Conservation (phyloP, 2,329 filamentous ascomycete species). For the Fragosphaeria purpurea region DNA sequence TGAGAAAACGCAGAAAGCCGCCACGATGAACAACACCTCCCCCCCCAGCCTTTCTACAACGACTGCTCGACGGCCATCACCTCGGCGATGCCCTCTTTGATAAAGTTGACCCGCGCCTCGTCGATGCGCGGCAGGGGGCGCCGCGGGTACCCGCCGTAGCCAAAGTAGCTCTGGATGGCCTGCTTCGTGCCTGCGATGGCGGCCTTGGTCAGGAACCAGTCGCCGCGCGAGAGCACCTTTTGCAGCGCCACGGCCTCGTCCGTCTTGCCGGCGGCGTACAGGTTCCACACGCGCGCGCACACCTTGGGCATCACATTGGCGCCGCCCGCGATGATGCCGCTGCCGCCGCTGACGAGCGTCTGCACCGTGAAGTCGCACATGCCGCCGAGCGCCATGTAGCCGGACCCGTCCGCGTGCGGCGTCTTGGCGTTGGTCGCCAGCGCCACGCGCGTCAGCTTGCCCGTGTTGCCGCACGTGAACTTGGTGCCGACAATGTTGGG, state of each 20-base stretch:
- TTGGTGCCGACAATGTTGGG: constrained; percentile 82
- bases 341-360: constrained; percentile 67
- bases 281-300: constrained; percentile 68
- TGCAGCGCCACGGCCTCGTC: constrained; percentile 69
- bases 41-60: constrained; percentile 22
- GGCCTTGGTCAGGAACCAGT: constrained; percentile 75
- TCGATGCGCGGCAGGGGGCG: constrained; percentile 59
- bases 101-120: constrained; percentile 40
- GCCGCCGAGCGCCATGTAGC: constrained; percentile 79
- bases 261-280: constrained; percentile 61
- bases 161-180: constrained; percentile 69
- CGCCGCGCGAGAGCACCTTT: constrained; percentile 64
- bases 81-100: constrained; percentile 48
- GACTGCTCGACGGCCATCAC: constrained; percentile 56
- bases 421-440: constrained; percentile 62
- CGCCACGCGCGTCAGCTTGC: constrained; percentile 77
- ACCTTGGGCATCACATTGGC: constrained; percentile 80
- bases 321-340: constrained; percentile 75
- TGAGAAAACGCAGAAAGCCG: too few species aligned
- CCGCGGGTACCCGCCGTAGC: constrained; percentile 70
- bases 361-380: constrained; percentile 83
- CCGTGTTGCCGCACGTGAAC: constrained; percentile 86
- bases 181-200: constrained; percentile 81
- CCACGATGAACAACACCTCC: too few species aligned
- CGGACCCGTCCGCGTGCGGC: constrained; percentile 45